Evolutionary conservation across 176 grass and related monocot genomes (phyloP).

Genomic region (Dendrocalamus sinicus): DNA sequence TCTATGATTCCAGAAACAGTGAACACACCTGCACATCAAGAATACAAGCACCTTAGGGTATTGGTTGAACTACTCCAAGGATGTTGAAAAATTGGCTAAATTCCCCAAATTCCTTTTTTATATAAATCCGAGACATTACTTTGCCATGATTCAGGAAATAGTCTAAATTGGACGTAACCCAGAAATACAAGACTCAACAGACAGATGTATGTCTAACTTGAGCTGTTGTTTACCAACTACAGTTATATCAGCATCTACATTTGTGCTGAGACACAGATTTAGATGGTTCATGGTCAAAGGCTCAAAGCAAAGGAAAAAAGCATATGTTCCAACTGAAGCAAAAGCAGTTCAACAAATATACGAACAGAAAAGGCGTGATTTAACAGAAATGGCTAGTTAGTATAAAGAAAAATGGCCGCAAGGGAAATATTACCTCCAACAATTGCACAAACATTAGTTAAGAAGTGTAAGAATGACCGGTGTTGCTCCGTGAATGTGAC

Average conservation of each 20-base stretch:
- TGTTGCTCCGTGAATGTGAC: slow-evolving; percentile 82
- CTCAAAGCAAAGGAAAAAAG: background rate
- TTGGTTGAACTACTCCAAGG: slow-evolving; percentile 3
- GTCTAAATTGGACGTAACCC: background rate
- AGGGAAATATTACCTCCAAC: slow-evolving; percentile 77
- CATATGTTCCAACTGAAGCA: slow-evolving; percentile 19
- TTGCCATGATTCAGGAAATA: slow-evolving; percentile 8
- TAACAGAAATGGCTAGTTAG: background rate
- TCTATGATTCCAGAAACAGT: slow-evolving; percentile 96
- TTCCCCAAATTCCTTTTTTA: background rate
- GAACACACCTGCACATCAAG: slow-evolving; percentile 80
- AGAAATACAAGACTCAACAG: slow-evolving; percentile 4
- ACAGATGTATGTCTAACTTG: background rate
- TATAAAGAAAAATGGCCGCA: no score
- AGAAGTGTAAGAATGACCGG: slow-evolving; percentile 85
- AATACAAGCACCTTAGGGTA: slow-evolving; percentile 9
- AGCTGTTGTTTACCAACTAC: slow-evolving; percentile 10
- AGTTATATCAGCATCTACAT: background rate
- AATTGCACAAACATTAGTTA: slow-evolving; percentile 99
- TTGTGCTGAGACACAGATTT: background rate
- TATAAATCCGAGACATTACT: background rate
- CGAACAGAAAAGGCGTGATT: slow-evolving; percentile 14
- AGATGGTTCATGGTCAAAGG: background rate
- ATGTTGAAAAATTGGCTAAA: slow-evolving; percentile 13
- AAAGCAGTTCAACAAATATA: slow-evolving; percentile 18